Percentiles rank a stretch among this genome's conserved stretches.
These are phyloP conservation scores for Eimeria falciformis DNA, from an alignment of 169 alveolate genomes.

Conservation along the genomic window DNA sequence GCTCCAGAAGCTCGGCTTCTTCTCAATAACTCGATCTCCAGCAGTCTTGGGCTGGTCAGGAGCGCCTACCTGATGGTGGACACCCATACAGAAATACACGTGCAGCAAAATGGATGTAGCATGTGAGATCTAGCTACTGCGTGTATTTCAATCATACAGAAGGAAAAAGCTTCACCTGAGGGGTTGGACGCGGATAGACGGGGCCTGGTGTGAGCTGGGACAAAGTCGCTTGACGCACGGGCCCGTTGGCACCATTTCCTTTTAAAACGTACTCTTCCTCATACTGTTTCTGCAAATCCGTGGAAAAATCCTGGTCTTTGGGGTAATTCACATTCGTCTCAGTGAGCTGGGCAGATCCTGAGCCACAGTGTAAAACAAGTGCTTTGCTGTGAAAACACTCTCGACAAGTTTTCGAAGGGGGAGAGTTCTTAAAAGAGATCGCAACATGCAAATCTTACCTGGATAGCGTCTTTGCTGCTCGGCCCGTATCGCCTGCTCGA, in stretches of 20 bases:
- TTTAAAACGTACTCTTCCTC: slow-evolving; percentile 17
- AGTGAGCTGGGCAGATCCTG: slow-evolving; percentile 70
- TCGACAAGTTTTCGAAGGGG: no score
- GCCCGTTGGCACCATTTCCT: slow-evolving; percentile 40
- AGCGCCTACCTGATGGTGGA: slow-evolving; percentile 47
- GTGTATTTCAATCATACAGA: not conserved
- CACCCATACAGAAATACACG: not conserved
- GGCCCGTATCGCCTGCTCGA: slow-evolving; percentile 56
- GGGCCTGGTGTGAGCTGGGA: slow-evolving; percentile 78
- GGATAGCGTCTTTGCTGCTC: slow-evolving; percentile 70
- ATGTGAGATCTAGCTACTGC: not conserved
- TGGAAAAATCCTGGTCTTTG: slow-evolving; percentile 25
- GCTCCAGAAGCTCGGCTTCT: slow-evolving; percentile 81
- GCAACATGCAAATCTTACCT: not conserved
- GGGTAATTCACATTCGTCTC: slow-evolving; percentile 64
- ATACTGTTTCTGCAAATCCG: slow-evolving; percentile 29
- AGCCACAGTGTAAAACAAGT: not conserved
- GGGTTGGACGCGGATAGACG: slow-evolving; percentile 74
- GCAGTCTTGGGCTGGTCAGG: slow-evolving; percentile 64
- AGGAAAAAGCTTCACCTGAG: slow-evolving; percentile 51
- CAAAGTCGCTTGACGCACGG: slow-evolving; percentile 47
- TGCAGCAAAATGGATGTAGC: not conserved
- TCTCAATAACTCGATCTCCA: slow-evolving; percentile 71
- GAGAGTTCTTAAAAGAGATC: not conserved
- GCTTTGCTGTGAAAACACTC: not conserved